Percentiles rank a stretch among this genome's conserved stretches.
These are phyloP conservation scores for Periconia macrospinosa DNA, from an alignment of 2,329 filamentous ascomycete species.

Conservation along the genomic window DNA sequence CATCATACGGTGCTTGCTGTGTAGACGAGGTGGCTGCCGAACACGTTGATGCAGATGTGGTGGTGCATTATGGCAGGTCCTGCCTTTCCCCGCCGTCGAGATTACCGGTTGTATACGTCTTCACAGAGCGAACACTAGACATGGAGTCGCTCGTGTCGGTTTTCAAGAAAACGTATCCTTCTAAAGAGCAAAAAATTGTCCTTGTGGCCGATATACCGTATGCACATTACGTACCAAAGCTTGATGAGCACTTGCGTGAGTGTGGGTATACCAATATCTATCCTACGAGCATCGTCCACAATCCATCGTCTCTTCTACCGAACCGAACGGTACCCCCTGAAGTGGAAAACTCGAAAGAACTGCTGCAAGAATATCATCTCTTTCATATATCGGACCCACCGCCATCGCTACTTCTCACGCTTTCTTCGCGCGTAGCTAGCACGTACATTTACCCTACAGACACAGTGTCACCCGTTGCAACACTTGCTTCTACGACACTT, in stretches of 20 bases:
- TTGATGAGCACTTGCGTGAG: slow-evolving; percentile 59
- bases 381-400: slow-evolving; percentile 86
- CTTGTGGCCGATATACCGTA: slow-evolving; percentile 91
- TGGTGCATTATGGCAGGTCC: slow-evolving; percentile 91
- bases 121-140: slow-evolving; percentile 73
- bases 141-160: slow-evolving; percentile 59
- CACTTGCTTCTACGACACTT: slow-evolving; percentile 56
- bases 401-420: slow-evolving; percentile 79
- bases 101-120: slow-evolving; percentile 87
- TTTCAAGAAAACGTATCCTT: slow-evolving; percentile 70
- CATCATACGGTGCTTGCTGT: slow-evolving; percentile 95
- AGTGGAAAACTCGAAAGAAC: slow-evolving; percentile 48
- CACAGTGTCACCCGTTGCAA: slow-evolving; percentile 31
- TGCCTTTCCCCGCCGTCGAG: slow-evolving; percentile 89
- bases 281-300: slow-evolving; percentile 71
- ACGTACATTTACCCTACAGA: slow-evolving; percentile 76
- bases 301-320: slow-evolving; percentile 79
- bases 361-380: slow-evolving; percentile 69
- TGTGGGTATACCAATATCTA: slow-evolving; percentile 72
- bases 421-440: slow-evolving; percentile 77
- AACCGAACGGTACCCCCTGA: slow-evolving; percentile 71
- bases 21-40: slow-evolving; percentile 97
- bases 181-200: slow-evolving; percentile 66
- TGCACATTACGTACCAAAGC: slow-evolving; percentile 67
- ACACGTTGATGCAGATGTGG: slow-evolving; percentile 85